Evolutionary conservation across 2,329 filamentous ascomycete genomes (phyloP), one percentile per base, ranked within the genome.

Genomic region (Ceratocystis eucalypticola): DNA sequence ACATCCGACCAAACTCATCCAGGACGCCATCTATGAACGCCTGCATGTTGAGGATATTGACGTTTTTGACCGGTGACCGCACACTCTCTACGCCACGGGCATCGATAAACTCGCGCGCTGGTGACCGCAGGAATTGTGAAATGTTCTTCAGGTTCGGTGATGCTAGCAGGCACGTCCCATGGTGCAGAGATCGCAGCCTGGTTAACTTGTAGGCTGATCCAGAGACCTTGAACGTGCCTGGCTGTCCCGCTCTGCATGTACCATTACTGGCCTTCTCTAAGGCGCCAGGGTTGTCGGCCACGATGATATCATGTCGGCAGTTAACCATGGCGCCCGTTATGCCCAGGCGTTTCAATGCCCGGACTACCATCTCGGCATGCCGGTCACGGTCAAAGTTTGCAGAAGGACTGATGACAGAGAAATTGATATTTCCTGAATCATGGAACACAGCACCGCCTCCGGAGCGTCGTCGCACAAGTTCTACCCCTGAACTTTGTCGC

Each of bases 171-270:
- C 91, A 94, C 0, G 94, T 99, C 6, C 92, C 94, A 75, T 99
- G 94, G 75, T 99, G 94, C 67, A 99, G 79, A 6, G 91, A 88
- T 57, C 93, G 82, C 62, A 84, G 78, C 28, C 89, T 81, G 0
- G 89, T 96, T 65, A 99, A 80, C 76, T 97, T 97, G 77, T 96
- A 99, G 10, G 94, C 94, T 0, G 91, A 96, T 1, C 94, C 94
- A 0, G 91, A 96, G 10, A 97, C 82, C 75, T 99, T 99, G 73
- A 87, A 84, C 1, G 81, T 80, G 50, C 69, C 62, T 30, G 17
- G 67, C 48, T 15, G 30, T 1, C 64, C 66, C 12, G 66, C 64
- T 37, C 65, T 67, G 41, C 62, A 67, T 10, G 66, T 55, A 20
- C 66, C 66, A 20, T 41, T 55, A 5, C 50, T 44, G 12, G 61